Percentiles rank a stretch among this genome's conserved stretches.
These are phyloP conservation scores for Colletotrichum phormii DNA, from an alignment of 2,329 filamentous ascomycete genomes.

Conservation along the genomic window DNA sequence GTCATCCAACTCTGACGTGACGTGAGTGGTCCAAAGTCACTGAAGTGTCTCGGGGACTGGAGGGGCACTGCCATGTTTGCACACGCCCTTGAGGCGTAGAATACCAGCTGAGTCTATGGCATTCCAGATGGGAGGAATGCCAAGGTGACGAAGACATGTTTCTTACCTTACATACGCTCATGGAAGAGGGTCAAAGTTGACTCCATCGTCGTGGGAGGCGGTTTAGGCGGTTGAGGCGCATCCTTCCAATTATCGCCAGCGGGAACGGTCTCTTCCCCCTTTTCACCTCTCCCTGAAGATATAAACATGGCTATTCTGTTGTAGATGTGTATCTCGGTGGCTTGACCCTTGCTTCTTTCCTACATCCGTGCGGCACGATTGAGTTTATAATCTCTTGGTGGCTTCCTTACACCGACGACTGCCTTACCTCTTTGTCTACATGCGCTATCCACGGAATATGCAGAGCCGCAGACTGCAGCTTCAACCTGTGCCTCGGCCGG, in stretches of 20 bases:
- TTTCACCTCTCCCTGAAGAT: neutral
- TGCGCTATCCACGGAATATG: neutral
- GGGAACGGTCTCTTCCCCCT: neutral
- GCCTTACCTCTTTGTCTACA: neutral
- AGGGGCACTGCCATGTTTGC: neutral
- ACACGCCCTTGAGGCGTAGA: neutral
- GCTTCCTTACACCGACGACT: too few relatives aligned
- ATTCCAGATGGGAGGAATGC: conserved; percentile 10
- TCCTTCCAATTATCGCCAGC: neutral
- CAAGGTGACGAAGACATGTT: neutral
- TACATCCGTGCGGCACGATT: neutral
- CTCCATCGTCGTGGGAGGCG: neutral
- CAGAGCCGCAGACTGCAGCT: neutral
- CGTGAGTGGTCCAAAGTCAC: neutral
- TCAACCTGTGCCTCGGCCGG: neutral
- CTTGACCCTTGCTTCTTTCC: neutral
- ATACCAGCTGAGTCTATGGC: conserved; percentile 27
- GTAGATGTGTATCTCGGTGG: neutral
- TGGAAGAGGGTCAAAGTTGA: neutral
- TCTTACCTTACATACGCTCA: neutral
- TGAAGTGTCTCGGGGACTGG: neutral
- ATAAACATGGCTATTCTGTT: neutral
- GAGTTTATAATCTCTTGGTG: too few relatives aligned
- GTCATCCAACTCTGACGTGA: neutral
- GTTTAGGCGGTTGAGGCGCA: neutral